Evolutionary conservation across 345 rosid genomes (phyloP).

Genomic region (Eucalyptus curtisii): DNA sequence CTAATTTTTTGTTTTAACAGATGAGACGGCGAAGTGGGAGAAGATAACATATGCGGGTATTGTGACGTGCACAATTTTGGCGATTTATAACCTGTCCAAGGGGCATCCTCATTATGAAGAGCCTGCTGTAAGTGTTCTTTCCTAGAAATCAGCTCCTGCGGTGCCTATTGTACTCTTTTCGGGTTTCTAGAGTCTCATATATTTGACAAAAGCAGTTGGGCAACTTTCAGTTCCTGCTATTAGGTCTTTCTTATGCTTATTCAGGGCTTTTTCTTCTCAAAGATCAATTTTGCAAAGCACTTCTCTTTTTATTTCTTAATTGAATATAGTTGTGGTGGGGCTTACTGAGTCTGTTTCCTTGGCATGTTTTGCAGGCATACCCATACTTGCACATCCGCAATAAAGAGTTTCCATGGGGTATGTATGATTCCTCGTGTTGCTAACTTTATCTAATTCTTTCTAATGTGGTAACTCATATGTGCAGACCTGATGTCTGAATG

Average conservation of each 20-base stretch:
- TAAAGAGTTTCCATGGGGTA: conserved; percentile 99
- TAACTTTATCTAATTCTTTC: background rate
- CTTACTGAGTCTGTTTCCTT: background rate
- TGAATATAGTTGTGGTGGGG: background rate
- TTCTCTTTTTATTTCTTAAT: background rate
- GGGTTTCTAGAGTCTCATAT: background rate
- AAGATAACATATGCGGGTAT: conserved; percentile 73
- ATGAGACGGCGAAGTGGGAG: conserved; percentile 88
- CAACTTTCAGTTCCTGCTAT: background rate
- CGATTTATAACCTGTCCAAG: conserved; percentile 42
- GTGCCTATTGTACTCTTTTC: background rate
- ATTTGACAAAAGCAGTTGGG: background rate
- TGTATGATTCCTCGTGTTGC: background rate
- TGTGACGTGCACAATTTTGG: conserved; percentile 50
- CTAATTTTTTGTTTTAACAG: conserved; percentile 7
- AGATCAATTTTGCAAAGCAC: background rate
- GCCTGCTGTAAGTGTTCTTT: conserved; percentile 58
- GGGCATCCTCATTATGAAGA: conserved; percentile 90
- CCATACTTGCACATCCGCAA: conserved; percentile 90
- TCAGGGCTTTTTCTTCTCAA: background rate
- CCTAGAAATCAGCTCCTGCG: background rate
- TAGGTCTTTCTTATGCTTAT: background rate
- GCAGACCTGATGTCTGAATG: background rate
- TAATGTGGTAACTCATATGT: background rate
- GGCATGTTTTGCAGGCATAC: conserved; percentile 40